Base-by-base conservation (phyloP, 805 yeast genomes). In the Candida sphagnicola region DNA sequence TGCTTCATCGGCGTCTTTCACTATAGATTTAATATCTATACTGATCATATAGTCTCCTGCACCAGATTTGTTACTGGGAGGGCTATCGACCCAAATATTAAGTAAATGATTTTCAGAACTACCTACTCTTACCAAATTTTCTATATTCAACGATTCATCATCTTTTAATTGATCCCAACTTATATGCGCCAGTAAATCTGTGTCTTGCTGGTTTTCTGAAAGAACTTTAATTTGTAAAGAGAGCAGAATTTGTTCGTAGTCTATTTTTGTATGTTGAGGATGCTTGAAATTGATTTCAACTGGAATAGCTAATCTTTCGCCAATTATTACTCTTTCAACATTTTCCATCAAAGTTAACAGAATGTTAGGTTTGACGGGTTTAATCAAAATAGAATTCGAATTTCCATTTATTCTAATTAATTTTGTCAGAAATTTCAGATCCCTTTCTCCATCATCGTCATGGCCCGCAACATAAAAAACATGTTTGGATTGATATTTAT, bases 141-240 rank as follows among this genome's bases (percentile, higher is more conserved):
- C 37, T 21, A 67, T 34, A 18, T 51, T 50, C 29, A 67, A 44
- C 1, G 66, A 56, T 41, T 64, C 70, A 34, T 68, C 74, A 42
- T 68, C 74, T 41, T 68, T 68, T 31, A 60, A 41, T 5, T 36
- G 45, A 16, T 61, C 57, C 72, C 72, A 68, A 38, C 54, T 56
- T 3, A 50, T 50, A 32, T 49, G 59, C 2, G 57, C 49, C 5
- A 45, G 42, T 14, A 38, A 21, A 4, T 48, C 53, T 2, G 45
- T 39, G 8, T 49, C 56, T 2, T 32, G 34, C 28, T 33, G 45
- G 10, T 42, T 41, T 24, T 32, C 31, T 8, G 33, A 31, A 13
- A 23, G 12, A 12, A 31, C 28, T 14, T 19, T 8, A 5, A 32
- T 26, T 3, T 15, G 28, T 21, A 56, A 53, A 8, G 52, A 44